These are phyloP conservation scores for Calonectria crousiana DNA, from an alignment of 2,329 filamentous ascomycete genomes.

Conservation along the genomic window DNA sequence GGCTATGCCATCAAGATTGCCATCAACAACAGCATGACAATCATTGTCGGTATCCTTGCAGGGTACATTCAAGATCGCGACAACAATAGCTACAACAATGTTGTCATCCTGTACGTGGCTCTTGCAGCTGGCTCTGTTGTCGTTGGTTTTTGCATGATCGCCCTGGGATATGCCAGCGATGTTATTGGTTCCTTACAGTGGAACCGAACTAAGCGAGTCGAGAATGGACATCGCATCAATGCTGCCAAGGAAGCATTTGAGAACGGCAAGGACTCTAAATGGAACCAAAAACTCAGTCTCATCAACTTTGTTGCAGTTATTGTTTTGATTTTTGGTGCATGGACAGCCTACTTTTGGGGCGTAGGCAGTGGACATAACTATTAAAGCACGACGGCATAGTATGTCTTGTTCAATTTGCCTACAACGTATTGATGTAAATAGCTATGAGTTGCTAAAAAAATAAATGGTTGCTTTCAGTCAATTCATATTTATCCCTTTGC, in stretches of 20 bases:
- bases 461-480: background rate
- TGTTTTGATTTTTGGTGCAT: constrained; percentile 5
- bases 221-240: constrained; percentile 57
- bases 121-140: constrained; percentile 63
- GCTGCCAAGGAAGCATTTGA: constrained; percentile 51
- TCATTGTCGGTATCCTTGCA: constrained; percentile 68
- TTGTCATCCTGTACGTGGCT: constrained; percentile 67
- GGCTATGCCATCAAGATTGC: constrained; percentile 72
- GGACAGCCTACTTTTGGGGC: constrained; percentile 1
- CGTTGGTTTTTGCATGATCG: constrained; percentile 56
- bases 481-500: background rate
- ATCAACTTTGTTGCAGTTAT: background rate
- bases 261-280: background rate
- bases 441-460: background rate
- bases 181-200: constrained; percentile 67
- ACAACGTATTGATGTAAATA: background rate
- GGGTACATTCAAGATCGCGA: constrained; percentile 71
- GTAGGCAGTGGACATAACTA: background rate
- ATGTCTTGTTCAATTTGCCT: background rate
- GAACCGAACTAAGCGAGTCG: constrained; percentile 66
- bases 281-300: background rate
- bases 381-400: background rate
- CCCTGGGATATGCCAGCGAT: constrained; percentile 52
- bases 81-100: constrained; percentile 66
- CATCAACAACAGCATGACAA: constrained; percentile 73